These are phyloP conservation scores for Clavispora fructus DNA, from an alignment of 805 yeast genomes.

Conservation along the genomic window DNA sequence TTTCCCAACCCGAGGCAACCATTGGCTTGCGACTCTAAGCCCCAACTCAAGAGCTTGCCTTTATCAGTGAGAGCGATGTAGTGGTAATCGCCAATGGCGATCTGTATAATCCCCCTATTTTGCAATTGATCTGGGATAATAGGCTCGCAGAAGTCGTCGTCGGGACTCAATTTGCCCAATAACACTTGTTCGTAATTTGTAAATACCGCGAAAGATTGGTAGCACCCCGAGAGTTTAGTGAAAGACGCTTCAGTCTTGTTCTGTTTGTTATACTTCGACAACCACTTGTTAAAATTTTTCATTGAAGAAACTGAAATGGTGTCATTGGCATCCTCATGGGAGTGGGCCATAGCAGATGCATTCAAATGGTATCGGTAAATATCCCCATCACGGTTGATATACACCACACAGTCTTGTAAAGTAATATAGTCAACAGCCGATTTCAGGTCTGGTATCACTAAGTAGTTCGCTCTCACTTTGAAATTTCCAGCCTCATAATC, in stretches of 20 bases:
- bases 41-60: conserved; percentile 65
- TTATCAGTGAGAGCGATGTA: conserved; percentile 52
- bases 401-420: conserved; percentile 49
- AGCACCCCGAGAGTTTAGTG: conserved; percentile 51
- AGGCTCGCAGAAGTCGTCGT: conserved; percentile 17
- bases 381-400: conserved; percentile 41
- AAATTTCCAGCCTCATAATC: conserved; percentile 13
- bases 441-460: conserved; percentile 37
- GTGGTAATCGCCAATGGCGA: conserved; percentile 73
- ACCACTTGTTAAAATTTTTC: conserved; percentile 25
- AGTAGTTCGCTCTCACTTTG: conserved; percentile 30
- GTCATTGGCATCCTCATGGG: neutral
- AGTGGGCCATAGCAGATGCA: conserved; percentile 3
- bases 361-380: conserved; percentile 30
- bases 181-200: conserved; percentile 46
- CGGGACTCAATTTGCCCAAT: conserved; percentile 24
- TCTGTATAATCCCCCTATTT: conserved; percentile 43
- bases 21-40: conserved; percentile 53
- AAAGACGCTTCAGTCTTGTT: conserved; percentile 27
- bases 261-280: conserved; percentile 17
- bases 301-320: conserved; percentile 8
- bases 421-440: conserved; percentile 49
- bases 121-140: conserved; percentile 38
- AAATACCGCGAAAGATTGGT: conserved; percentile 49
- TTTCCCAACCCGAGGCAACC: conserved; percentile 68